Base-by-base conservation (phyloP, 2,329 filamentous ascomycete species). In the Sporothrix pseudoabietina region DNA sequence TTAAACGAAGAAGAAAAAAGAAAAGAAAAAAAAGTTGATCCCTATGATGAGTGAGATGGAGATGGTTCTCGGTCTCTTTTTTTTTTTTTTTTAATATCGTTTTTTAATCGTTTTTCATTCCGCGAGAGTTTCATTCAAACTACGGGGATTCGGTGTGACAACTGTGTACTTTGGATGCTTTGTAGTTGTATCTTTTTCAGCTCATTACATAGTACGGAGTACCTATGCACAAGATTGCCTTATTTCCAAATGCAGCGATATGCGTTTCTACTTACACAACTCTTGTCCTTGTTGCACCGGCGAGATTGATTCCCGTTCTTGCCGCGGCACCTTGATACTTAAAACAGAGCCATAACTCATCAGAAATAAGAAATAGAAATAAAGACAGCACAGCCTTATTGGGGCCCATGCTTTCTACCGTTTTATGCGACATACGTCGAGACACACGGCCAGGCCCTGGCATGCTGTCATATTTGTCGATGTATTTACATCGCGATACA, bases 161-260 rank as follows among this genome's bases (percentile, higher is more conserved):
- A 4, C 8, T 4, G 35, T 5, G 35, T 35, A 35, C 16, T 52
- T 52, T 52, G n/a, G n/a, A n/a, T 10, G 12, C 6, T 49, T 49
- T 49, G n/a, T 16, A 19, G 16, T 7, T 19, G 16, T n/a, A 19
- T 52, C 47, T n/a, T 52, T 49, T 71, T 71, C 54, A 49, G 22
- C 54, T 71, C 54, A n/a, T 47, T 26, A 26, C 26, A 26, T 2
- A 26, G 26, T n/a, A n/a, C n/a, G n/a, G n/a, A n/a, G n/a, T 71
- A 14, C n/a, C 35, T 12, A 16, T 41, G 32, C 52, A 44, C 59
- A 57, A 70, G 52, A 70, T 70, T 70, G 39, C 52, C 32, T 54
- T 52, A 70, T 44, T 70, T 59, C 68, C 52, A 44, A 44, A 70
- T 57, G n/a, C 52, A 70, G 68, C 52, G 47, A 59, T 30, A 69